Conservation (phyloP, 75 land plant genomes). For the Pseudotsuga menziesii region DNA sequence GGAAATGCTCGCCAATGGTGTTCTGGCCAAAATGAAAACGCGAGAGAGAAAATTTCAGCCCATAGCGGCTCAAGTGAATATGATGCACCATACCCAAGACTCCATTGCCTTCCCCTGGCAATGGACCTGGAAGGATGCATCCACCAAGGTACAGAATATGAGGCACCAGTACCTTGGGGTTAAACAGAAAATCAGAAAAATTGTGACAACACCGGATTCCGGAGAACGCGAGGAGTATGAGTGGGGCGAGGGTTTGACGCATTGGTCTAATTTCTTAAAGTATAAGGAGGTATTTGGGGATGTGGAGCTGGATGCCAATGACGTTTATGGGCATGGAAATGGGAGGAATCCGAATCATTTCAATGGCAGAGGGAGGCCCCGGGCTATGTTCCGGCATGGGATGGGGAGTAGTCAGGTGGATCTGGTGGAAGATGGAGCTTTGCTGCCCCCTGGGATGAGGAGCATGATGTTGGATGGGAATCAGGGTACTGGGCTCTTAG, state of each 20-base stretch:
- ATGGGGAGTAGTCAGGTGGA: background rate
- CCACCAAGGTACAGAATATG: slow-evolving; percentile 80
- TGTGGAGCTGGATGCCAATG: slow-evolving; percentile 24
- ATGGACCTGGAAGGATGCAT: slow-evolving; percentile 76
- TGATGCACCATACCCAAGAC: slow-evolving; percentile 44
- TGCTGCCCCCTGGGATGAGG: slow-evolving; percentile 2
- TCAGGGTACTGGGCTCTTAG: slow-evolving; percentile 8
- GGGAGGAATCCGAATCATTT: background rate
- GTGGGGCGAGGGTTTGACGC: slow-evolving; percentile 51
- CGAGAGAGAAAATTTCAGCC: slow-evolving; percentile 61
- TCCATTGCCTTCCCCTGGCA: slow-evolving; percentile 50
- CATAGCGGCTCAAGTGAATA: slow-evolving; percentile 55
- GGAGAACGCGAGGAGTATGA: slow-evolving; percentile 36
- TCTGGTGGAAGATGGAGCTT: slow-evolving; percentile 3
- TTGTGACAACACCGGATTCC: slow-evolving; percentile 1
- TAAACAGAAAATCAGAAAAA: slow-evolving; percentile 48
- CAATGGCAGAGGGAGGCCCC: slow-evolving; percentile 5
- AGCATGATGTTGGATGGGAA: slow-evolving; percentile 3
- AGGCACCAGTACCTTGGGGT: slow-evolving; percentile 73
- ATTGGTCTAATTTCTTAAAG: slow-evolving; percentile 71
- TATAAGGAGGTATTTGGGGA: slow-evolving; percentile 74
- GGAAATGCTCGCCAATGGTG: slow-evolving; percentile 42
- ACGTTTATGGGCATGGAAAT: slow-evolving; percentile 2
- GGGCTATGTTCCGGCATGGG: background rate
- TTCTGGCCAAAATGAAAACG: slow-evolving; percentile 49